Conservation (phyloP, 2,329 filamentous ascomycete genomes). For the Diaporthe caulivora region DNA sequence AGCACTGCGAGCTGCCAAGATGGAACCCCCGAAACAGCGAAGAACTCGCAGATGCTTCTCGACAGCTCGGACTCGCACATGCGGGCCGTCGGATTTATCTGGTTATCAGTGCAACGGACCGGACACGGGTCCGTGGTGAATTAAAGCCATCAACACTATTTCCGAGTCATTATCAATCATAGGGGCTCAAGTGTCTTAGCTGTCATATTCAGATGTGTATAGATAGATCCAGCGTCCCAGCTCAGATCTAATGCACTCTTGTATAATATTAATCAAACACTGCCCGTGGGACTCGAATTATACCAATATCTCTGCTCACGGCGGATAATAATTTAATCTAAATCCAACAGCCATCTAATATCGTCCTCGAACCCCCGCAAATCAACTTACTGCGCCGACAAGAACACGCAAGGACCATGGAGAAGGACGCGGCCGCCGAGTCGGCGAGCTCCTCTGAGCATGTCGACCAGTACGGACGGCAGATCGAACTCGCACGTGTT, state of each 20-base stretch:
- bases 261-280: background rate
- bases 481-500: background rate
- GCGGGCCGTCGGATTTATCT: slow-evolving; percentile 4
- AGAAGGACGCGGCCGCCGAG: slow-evolving; percentile 4
- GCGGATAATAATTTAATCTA: slow-evolving; percentile 9
- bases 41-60: background rate
- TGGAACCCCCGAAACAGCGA: slow-evolving; percentile 18
- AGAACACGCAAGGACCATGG: background rate
- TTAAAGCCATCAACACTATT: background rate
- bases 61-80: slow-evolving; percentile 1
- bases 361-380: background rate
- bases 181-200: slow-evolving; percentile 20
- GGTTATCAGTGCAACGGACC: background rate
- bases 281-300: background rate
- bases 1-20: slow-evolving; percentile 25
- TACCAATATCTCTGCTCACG: background rate
- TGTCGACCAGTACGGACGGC: slow-evolving; percentile 17
- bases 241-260: background rate
- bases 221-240: slow-evolving; percentile 13
- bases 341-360: background rate
- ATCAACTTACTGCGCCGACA: background rate
- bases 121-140: slow-evolving; percentile 20
- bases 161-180: slow-evolving; percentile 19
- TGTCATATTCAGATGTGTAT: slow-evolving; percentile 21
- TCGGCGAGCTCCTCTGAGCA: background rate